phyloP scores from a whole-genome alignment of 1,284 basidiomycete genomes.

The Fomitopsis schrenkii region DNA sequence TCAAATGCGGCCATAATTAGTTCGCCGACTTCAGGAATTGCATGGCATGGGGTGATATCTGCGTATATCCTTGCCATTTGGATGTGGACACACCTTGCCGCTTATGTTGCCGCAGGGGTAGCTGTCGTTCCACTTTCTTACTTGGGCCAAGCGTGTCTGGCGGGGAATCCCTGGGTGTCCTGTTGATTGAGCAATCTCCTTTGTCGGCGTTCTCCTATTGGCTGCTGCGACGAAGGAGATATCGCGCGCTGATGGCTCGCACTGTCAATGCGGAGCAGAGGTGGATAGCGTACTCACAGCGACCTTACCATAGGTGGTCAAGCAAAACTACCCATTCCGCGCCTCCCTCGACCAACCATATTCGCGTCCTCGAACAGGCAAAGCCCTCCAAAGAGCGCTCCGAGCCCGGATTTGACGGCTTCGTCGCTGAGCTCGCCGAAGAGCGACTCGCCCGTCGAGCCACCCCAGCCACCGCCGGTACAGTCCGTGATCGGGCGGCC shows the following conservation, averaged over 20 bases:
- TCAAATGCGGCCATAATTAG: not conserved
- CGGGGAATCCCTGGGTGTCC: too few relatives aligned
- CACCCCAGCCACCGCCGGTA: constrained; percentile 11
- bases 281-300: constrained; percentile 26
- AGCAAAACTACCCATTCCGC: constrained; percentile 32
- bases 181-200: too few relatives aligned
- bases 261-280: too few relatives aligned
- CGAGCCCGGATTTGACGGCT: constrained; percentile 31
- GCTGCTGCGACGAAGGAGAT: too few relatives aligned
- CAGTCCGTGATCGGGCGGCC: constrained; percentile 42
- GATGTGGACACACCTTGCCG: too few relatives aligned
- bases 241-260: too few relatives aligned
- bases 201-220: too few relatives aligned
- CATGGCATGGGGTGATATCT: not conserved
- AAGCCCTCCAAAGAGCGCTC: constrained; percentile 25
- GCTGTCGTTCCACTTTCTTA: too few relatives aligned
- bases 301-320: constrained; percentile 23
- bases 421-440: constrained; percentile 27
- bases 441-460: constrained; percentile 15
- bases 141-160: too few relatives aligned
- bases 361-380: constrained; percentile 14
- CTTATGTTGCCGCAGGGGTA: too few relatives aligned
- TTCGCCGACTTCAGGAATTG: not conserved
- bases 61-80: not conserved
- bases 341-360: constrained; percentile 23